These are phyloP conservation scores for Cynara cardunculus DNA, from an alignment of 129 eudicot species.

Conservation along the genomic window DNA sequence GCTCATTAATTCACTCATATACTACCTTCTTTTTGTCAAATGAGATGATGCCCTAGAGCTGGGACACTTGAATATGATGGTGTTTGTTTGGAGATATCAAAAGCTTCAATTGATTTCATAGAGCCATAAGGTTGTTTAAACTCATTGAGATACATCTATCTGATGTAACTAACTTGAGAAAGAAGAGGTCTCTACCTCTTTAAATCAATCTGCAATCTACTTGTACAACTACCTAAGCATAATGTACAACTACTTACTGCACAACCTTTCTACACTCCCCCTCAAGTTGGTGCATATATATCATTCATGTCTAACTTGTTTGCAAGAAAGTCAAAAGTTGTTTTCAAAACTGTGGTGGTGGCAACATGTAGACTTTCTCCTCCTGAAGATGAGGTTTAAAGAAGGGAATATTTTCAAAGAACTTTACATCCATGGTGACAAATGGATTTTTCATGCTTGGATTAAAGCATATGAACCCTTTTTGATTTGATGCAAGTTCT, in stretches of 20 bases:
- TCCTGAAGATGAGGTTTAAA: too few relatives aligned
- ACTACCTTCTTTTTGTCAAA: background rate
- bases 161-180: background rate
- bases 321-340: background rate
- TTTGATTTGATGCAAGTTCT: too few relatives aligned
- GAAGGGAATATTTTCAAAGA: too few relatives aligned
- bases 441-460: too few relatives aligned
- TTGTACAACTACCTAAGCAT: background rate
- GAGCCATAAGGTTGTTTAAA: background rate
- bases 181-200: background rate
- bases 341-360: too few relatives aligned
- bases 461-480: too few relatives aligned
- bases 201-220: background rate
- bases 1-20: background rate
- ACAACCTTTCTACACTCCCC: background rate
- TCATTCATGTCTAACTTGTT: background rate
- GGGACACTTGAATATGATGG: background rate
- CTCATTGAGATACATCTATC: background rate
- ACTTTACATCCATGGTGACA: too few relatives aligned
- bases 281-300: background rate
- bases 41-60: background rate
- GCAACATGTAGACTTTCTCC: too few relatives aligned
- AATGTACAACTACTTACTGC: background rate
- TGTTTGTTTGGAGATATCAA: background rate
- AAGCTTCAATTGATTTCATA: background rate